A percentile compares a stretch with the other conserved stretches of the same genome.
Evolutionary conservation across 176 grass and related monocot genomes (phyloP).

Genomic region (Melocanna baccifera): DNA sequence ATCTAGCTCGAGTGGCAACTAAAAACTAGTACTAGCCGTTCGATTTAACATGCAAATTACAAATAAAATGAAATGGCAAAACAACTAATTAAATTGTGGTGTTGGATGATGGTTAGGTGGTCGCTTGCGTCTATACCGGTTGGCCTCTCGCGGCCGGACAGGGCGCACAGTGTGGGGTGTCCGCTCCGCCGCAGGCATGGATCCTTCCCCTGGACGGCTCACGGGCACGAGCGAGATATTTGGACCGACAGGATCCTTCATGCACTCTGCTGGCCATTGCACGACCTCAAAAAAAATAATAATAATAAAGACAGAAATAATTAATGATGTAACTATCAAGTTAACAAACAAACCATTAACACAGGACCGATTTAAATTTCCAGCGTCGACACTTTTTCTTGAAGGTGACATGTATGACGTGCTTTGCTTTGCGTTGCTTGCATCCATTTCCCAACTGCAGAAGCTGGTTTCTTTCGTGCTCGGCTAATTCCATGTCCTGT

Average conservation of each 20-base stretch:
- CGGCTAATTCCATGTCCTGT: not conserved
- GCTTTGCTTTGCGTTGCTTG: not conserved
- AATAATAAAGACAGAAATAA: not conserved
- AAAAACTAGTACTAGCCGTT: too few relatives aligned
- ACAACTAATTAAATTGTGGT: not conserved
- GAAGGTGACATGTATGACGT: not conserved
- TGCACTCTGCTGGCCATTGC: not conserved
- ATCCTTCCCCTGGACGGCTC: too few relatives aligned
- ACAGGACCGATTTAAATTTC: not conserved
- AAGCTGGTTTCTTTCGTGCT: not conserved
- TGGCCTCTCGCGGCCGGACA: not conserved
- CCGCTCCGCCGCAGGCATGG: slow-evolving; percentile 1
- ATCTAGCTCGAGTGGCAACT: too few relatives aligned
- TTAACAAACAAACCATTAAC: too few relatives aligned
- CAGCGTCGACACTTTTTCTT: not conserved
- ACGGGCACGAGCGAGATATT: too few relatives aligned
- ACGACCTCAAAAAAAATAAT: not conserved
- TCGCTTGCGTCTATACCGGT: not conserved
- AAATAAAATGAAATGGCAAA: not conserved
- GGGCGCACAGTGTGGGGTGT: not conserved
- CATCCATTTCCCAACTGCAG: not conserved
- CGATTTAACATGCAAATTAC: too few relatives aligned
- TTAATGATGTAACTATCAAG: too few relatives aligned
- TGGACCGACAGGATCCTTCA: not conserved
- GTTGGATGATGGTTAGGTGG: not conserved